Evolutionary conservation across 2,329 filamentous ascomycete genomes (phyloP).

Genomic region (Exophiala aquamarina): DNA sequence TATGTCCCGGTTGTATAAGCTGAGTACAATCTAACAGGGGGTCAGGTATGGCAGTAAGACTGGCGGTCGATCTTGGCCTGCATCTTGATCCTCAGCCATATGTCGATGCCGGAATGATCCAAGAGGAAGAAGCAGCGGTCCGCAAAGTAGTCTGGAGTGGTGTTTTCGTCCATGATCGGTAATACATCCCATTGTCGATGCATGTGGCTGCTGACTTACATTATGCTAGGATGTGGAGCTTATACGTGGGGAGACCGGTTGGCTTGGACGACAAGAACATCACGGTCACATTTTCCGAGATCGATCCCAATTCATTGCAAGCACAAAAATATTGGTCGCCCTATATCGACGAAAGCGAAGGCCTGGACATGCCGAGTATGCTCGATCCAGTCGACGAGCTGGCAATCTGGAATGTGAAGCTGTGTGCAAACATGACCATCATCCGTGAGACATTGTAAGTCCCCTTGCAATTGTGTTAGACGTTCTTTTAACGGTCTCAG

Average conservation of each 20-base stretch:
- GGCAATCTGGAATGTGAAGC: conserved; percentile 14
- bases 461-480: not conserved
- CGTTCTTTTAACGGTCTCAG: not conserved
- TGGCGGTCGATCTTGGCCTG: conserved; percentile 21
- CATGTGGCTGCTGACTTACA: not conserved
- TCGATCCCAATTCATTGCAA: not conserved
- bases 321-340: conserved; percentile 13
- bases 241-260: conserved; percentile 26
- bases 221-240: conserved; percentile 26
- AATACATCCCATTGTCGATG: not conserved
- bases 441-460: conserved; percentile 25
- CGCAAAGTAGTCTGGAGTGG: conserved; percentile 19
- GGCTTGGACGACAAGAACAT: conserved; percentile 26
- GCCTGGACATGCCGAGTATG: conserved; percentile 4
- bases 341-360: conserved; percentile 13
- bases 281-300: conserved; percentile 13
- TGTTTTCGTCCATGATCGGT: conserved; percentile 19
- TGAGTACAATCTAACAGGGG: not conserved
- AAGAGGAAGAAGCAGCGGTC: conserved; percentile 13
- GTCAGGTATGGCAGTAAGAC: conserved; percentile 25
- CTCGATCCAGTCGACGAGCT: conserved; percentile 15
- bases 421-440: conserved; percentile 25
- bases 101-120: conserved; percentile 11
- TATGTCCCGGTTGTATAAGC: conserved; percentile 4
- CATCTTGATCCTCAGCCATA: conserved; percentile 20